These are phyloP conservation scores for Viridothelium virens DNA, from an alignment of 495 filamentous ascomycete species.

Conservation along the genomic window DNA sequence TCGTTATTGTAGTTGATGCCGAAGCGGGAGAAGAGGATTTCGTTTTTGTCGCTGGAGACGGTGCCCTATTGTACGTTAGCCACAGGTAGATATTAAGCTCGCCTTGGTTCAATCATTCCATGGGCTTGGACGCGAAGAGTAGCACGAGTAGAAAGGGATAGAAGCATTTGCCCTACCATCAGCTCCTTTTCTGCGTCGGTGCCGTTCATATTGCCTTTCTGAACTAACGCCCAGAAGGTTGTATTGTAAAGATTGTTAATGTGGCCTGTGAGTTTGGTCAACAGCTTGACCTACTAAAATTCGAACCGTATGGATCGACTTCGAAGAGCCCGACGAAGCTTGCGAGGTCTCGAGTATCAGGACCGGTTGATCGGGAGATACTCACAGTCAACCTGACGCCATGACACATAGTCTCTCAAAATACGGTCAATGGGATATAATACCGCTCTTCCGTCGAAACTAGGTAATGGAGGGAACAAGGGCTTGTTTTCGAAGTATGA, in stretches of 20 bases:
- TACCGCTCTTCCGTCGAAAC: conserved; percentile 87
- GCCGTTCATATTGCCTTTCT: conserved; percentile 62
- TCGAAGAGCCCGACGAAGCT: neutral
- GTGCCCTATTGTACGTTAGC: conserved; percentile 54
- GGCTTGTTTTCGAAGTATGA: conserved; percentile 60
- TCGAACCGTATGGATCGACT: no score
- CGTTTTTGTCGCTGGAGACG: conserved; percentile 79
- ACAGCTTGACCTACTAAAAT: neutral
- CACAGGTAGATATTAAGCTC: neutral
- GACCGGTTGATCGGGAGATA: conserved; percentile 10
- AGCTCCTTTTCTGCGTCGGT: conserved; percentile 73
- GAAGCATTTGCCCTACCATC: conserved; percentile 43
- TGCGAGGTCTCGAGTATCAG: neutral
- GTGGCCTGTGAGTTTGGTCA: conserved; percentile 51
- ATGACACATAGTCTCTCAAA: conserved; percentile 88
- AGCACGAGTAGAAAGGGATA: neutral
- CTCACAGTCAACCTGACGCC: conserved; percentile 93
- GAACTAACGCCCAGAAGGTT: conserved; percentile 84
- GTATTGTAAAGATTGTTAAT: conserved; percentile 99
- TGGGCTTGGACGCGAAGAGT: no score
- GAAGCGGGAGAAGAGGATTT: conserved; percentile 85
- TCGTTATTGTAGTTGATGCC: conserved; percentile 97
- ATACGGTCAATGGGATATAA: conserved; percentile 72
- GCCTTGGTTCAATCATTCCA: neutral
- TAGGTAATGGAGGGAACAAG: conserved; percentile 68